Percentiles rank a stretch among this genome's conserved stretches.
phyloP scores from a whole-genome alignment of 306 rosid genomes.

The Luffa aegyptiaca region DNA sequence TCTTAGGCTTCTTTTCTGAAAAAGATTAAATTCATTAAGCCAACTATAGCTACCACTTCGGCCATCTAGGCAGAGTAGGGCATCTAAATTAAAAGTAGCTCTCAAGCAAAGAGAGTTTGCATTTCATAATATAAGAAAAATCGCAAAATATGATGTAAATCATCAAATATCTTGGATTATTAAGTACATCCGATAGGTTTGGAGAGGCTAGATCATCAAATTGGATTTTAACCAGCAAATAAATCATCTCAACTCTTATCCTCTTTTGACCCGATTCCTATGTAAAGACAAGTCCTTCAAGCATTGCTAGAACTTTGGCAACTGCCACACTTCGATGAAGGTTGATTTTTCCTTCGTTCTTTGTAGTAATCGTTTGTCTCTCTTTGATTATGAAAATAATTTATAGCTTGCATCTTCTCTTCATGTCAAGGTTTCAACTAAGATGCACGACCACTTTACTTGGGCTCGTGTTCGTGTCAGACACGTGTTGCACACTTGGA shows the following conservation, averaged over 20 bases:
- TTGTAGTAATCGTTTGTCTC: background rate
- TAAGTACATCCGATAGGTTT: background rate
- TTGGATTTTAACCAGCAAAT: background rate
- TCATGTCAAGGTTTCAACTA: background rate
- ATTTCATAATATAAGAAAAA: background rate
- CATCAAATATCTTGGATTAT: background rate
- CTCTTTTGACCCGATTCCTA: background rate
- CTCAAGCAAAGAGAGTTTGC: background rate
- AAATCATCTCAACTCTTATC: background rate
- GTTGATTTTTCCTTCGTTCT: background rate
- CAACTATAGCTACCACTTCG: background rate
- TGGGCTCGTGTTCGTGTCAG: no score
- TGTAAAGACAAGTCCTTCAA: background rate
- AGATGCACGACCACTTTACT: no score
- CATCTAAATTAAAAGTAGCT: background rate
- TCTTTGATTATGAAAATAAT: background rate
- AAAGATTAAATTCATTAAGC: background rate
- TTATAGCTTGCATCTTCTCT: background rate
- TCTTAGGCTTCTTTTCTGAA: background rate
- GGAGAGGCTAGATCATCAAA: background rate
- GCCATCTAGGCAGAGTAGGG: background rate
- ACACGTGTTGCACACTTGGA: no score
- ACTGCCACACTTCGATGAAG: background rate
- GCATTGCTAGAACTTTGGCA: background rate
- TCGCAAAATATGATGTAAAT: background rate